Evolutionary conservation across 192 early-diverging fungal species (phyloP).

Genomic region (Radiomyces spectabilis): DNA sequence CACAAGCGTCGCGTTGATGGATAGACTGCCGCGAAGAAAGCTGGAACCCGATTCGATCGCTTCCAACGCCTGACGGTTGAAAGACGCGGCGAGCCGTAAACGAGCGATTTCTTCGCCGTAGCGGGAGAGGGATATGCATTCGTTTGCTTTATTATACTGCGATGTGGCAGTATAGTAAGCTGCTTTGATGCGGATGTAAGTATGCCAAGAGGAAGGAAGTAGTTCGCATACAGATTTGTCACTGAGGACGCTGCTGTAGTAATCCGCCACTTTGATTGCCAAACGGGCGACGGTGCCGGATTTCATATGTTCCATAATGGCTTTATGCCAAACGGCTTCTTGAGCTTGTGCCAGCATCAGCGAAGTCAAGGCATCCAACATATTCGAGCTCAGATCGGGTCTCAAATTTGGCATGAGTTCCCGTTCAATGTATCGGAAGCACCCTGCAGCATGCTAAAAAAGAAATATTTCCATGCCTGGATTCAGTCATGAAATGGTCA

Average conservation of each 20-base stretch:
- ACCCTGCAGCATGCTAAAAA: slow-evolving; percentile 68
- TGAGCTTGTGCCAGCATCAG: slow-evolving; percentile 92
- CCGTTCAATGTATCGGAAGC: slow-evolving; percentile 55
- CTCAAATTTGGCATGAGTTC: slow-evolving; percentile 57
- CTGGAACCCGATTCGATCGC: slow-evolving; percentile 27
- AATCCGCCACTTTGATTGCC: slow-evolving; percentile 64
- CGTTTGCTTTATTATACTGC: slow-evolving; percentile 69
- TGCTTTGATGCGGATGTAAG: slow-evolving; percentile 62
- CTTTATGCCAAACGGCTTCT: slow-evolving; percentile 86
- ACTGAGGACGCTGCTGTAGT: slow-evolving; percentile 56
- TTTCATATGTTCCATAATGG: slow-evolving; percentile 75
- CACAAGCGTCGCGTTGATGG: not conserved
- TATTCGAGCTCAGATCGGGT: slow-evolving; percentile 54
- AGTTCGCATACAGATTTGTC: slow-evolving; percentile 31
- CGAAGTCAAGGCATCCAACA: slow-evolving; percentile 57
- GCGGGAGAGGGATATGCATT: slow-evolving; percentile 56
- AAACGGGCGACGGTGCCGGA: slow-evolving; percentile 69
- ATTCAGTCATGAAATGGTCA: not conserved
- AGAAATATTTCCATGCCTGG: not conserved
- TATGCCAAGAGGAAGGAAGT: slow-evolving; percentile 55
- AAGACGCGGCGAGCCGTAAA: slow-evolving; percentile 43
- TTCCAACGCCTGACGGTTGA: slow-evolving; percentile 29
- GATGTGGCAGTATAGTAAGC: slow-evolving; percentile 68
- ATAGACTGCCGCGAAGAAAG: not conserved
- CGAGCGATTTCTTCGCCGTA: slow-evolving; percentile 86